Base-by-base conservation (phyloP, 2,329 filamentous ascomycete species). In the Ophiostoma sp. region DNA sequence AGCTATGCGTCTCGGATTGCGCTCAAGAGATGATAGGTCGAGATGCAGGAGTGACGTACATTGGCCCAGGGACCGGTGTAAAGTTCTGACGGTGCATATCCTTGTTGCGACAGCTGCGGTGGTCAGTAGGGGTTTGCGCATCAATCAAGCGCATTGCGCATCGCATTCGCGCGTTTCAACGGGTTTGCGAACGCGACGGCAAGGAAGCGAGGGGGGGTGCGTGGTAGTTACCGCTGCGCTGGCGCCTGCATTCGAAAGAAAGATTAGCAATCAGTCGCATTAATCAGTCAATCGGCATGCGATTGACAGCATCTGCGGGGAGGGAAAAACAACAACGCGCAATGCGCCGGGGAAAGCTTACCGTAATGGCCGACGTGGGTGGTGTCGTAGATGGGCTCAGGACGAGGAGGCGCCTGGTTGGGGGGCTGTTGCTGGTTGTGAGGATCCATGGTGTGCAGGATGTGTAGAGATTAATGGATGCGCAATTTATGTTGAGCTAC, bases 61-160 rank as follows among this genome's bases (percentile, higher is more conserved):
- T 99, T 99, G 76, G 93, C 91, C 94, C 94, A 98, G 73, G 93
- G 90, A 20, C 94, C 94, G 1, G 92, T 94, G 81, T 97, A 98
- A 71, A 97, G 87, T 79, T 97, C 94, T 65, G 93, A 90, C n/a
- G 94, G 93, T 66, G 93, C 92, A 79, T 92, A 95, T 71, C 93
- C 93, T 81, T 93, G 90, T 64, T 90, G 88, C 67, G 94, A 92
- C 75, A 97, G 90, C 91, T 95, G 79, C 77, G 83, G 72, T 67
- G 73, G 73, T 73, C 62, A 72, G 69, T 67, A 65, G 10, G 20
- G 23, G 33, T 15, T 54, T 36, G 23, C 31, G 11, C 3, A 20
- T 35, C 77, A 76, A 36, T 36, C 4, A 57, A 20, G 10, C 15
- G 20, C 27, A 41, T 4, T 39, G 62, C 35, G n/a, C 44, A 20